Base-by-base conservation (phyloP, 148 eudicot genomes). In the Drosera capensis region DNA sequence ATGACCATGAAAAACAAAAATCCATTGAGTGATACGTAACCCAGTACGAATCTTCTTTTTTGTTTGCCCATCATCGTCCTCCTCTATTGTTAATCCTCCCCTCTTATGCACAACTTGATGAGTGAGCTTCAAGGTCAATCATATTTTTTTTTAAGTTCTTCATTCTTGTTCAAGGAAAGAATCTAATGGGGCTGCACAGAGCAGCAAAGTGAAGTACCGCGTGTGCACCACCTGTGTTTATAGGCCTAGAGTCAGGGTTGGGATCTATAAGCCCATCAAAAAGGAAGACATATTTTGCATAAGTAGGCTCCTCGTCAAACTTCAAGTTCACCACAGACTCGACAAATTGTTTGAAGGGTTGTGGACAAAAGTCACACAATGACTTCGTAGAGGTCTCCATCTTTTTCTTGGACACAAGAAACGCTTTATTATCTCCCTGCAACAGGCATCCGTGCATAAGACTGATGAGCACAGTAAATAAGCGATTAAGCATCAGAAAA, bases 271-370 rank as follows among this genome's bases (percentile, higher is more conserved):
- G 25, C 36, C 56, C 56, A 20, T 52, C 47, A 41, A 52, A 52
- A 13, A 52, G 46, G 7, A 46, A 52, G 3, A 52, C 25, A 11
- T 40, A 41, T 21, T 41, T 52, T 3, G 56, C 38, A 41, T 52
- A 52, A 13, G 40, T 52, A 25, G 56, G 56, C 21, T 52, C 56
- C 23, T 52, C 56, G 28, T 52, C 56, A 5, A 52, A 52, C 47
- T 52, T 52, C 56, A 52, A 40, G 38, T 52, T 52, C 37, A 52
- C 56, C 37, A 52, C 56, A 41, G 25, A 29, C 18, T 52, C 56
- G 7, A 52, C 39, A 19, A 52, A 52, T 17, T 14, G 47, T 26
- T 25, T 40, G 13, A 52, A 41, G n/a, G 56, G 56, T 18, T 11
- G 25, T 2, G 56, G 56, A 20, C 56, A 52, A 6, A 52, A 41